Conservation (phyloP, 306 rosid species). For the Pterocarpus santalinus region DNA sequence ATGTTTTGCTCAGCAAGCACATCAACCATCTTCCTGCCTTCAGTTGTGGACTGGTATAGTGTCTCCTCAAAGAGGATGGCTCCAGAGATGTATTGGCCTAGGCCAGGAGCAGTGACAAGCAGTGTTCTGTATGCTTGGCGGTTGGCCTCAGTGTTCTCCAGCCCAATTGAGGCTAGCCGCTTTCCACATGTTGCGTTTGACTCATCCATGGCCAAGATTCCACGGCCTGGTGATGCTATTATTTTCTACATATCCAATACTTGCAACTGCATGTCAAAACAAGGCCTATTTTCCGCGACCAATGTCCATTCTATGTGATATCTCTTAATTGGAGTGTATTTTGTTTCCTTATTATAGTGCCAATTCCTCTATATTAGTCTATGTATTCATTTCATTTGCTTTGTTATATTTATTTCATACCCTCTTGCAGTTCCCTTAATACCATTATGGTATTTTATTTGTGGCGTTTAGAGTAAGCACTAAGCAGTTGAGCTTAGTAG, state of each 20-base stretch:
- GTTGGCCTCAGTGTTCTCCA: conserved; percentile 92
- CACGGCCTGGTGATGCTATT: conserved; percentile 90
- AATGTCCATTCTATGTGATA: not conserved
- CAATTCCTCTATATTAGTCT: not conserved
- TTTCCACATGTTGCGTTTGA: conserved; percentile 93
- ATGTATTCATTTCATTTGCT: not conserved
- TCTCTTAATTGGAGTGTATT: not conserved
- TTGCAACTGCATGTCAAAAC: not conserved
- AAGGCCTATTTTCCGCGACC: not conserved
- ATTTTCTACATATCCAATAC: conserved; percentile 59
- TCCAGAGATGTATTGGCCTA: conserved; percentile 84
- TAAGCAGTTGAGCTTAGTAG: too few species aligned
- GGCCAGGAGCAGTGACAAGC: conserved; percentile 67
- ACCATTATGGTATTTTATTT: too few species aligned
- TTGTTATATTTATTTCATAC: not conserved
- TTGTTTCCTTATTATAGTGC: not conserved
- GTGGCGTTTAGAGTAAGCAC: too few species aligned
- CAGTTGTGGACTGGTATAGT: conserved; percentile 84
- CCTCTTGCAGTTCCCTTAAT: not conserved
- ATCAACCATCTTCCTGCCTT: conserved; percentile 81
- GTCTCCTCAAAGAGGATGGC: conserved; percentile 94
- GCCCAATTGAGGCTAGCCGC: conserved; percentile 86
- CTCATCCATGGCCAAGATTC: conserved; percentile 95
- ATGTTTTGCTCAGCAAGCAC: conserved; percentile 70
- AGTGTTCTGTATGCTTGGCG: conserved; percentile 88